phyloP scores from a whole-genome alignment of 129 eudicot genomes.

The Deinandra increscens region DNA sequence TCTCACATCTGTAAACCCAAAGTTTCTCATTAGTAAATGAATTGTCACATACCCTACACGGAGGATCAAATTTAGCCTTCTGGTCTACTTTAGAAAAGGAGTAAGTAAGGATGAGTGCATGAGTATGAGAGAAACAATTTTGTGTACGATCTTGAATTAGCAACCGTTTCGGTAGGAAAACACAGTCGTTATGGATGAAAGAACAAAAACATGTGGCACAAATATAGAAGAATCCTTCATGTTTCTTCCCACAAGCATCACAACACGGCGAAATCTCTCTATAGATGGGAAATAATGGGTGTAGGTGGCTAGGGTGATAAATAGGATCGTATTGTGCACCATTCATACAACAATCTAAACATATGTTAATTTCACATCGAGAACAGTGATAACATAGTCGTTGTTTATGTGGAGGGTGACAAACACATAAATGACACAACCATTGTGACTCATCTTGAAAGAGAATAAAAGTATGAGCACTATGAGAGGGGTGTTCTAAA shows the following conservation, averaged over 20 bases:
- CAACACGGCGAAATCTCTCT: not conserved
- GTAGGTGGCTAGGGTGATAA: constrained; percentile 4
- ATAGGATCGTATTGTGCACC: not conserved
- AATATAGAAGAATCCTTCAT: not conserved
- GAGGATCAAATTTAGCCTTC: not conserved
- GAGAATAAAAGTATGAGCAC: not conserved
- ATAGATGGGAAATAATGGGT: not conserved
- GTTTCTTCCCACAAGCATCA: not conserved
- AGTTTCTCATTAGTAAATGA: not conserved
- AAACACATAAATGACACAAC: not conserved
- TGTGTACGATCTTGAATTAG: not conserved
- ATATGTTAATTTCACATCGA: not conserved
- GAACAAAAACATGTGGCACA: not conserved
- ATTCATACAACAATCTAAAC: not conserved
- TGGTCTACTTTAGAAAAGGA: not conserved
- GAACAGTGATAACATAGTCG: not conserved
- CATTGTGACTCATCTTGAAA: not conserved
- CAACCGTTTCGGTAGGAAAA: not conserved
- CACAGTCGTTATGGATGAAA: not conserved
- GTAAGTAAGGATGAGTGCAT: constrained; percentile 23
- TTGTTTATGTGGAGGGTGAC: not conserved
- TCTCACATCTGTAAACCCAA: constrained; percentile 26
- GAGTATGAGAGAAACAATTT: constrained; percentile 1
- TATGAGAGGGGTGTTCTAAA: not conserved
- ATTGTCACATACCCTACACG: constrained; percentile 4